phyloP scores from a whole-genome alignment of 805 yeast species.

The Candida mattraensis region DNA sequence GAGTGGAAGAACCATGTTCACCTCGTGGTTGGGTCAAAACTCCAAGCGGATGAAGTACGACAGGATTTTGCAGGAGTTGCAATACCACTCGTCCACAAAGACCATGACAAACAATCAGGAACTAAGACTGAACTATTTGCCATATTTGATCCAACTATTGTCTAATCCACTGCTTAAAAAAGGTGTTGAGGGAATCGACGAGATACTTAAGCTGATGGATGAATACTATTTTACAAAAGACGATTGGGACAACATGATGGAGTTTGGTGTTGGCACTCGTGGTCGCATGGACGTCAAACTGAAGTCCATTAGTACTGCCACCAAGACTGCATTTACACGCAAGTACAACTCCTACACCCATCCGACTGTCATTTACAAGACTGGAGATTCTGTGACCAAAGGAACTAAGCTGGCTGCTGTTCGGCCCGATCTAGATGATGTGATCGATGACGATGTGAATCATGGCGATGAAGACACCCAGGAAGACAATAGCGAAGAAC shows the following conservation, averaged over 20 bases:
- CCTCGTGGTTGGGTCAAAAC: slow-evolving; percentile 87
- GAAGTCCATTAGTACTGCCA: slow-evolving; percentile 72
- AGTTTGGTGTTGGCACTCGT: slow-evolving; percentile 67
- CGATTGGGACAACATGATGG: slow-evolving; percentile 89
- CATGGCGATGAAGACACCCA: slow-evolving; percentile 45
- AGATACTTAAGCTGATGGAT: slow-evolving; percentile 75
- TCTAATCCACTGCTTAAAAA: slow-evolving; percentile 54
- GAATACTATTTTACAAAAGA: slow-evolving; percentile 82
- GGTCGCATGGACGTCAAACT: slow-evolving; percentile 41
- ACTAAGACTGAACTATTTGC: slow-evolving; percentile 73
- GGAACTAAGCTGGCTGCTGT: slow-evolving; percentile 28
- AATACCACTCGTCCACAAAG: slow-evolving; percentile 79
- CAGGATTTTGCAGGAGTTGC: slow-evolving; percentile 81
- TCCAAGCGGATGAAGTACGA: slow-evolving; percentile 78
- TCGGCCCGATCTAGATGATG: slow-evolving; percentile 69
- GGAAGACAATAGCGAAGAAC: slow-evolving; percentile 42
- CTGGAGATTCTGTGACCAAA: slow-evolving; percentile 59
- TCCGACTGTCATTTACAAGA: slow-evolving; percentile 80
- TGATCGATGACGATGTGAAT: slow-evolving; percentile 55
- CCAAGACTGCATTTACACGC: slow-evolving; percentile 84
- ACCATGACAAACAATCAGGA: slow-evolving; percentile 76
- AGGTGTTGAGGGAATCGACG: slow-evolving; percentile 64
- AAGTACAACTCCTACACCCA: slow-evolving; percentile 74
- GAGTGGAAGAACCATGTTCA: slow-evolving; percentile 70
- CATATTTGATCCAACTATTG: slow-evolving; percentile 58